Evolutionary conservation across 2,329 filamentous ascomycete species (phyloP).

Genomic region (Beauveria australis): DNA sequence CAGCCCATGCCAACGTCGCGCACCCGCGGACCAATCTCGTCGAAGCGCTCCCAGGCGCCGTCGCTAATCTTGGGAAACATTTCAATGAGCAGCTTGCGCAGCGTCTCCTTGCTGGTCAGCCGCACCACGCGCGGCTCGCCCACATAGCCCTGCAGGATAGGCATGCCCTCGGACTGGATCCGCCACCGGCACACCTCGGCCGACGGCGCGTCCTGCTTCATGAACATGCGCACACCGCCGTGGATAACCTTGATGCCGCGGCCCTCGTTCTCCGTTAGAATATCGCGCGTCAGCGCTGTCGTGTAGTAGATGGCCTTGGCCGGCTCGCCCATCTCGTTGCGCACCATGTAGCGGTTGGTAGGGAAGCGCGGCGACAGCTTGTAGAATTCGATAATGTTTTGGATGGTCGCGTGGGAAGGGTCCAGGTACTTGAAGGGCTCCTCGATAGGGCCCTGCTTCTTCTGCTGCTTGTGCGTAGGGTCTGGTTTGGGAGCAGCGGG

Average conservation of each 20-base stretch:
- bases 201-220: slow-evolving; percentile 89
- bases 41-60: slow-evolving; percentile 65
- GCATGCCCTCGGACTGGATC: slow-evolving; percentile 89
- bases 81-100: slow-evolving; percentile 77
- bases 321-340: slow-evolving; percentile 80
- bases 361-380: slow-evolving; percentile 78
- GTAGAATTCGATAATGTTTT: slow-evolving; percentile 77
- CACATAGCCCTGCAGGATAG: slow-evolving; percentile 85
- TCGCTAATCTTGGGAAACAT: slow-evolving; percentile 90
- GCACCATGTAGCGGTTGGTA: slow-evolving; percentile 86
- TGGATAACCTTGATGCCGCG: slow-evolving; percentile 93
- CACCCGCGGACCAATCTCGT: slow-evolving; percentile 81
- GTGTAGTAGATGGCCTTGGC: slow-evolving; percentile 97
- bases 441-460: slow-evolving; percentile 54
- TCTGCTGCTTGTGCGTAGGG: slow-evolving; percentile 26
- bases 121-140: slow-evolving; percentile 67
- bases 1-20: slow-evolving; percentile 80
- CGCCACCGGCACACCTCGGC: slow-evolving; percentile 86
- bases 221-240: slow-evolving; percentile 96
- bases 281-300: slow-evolving; percentile 72
- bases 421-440: slow-evolving; percentile 92
- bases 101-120: slow-evolving; percentile 68
- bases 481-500: slow-evolving; percentile 20
- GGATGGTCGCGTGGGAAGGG: slow-evolving; percentile 65
- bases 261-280: slow-evolving; percentile 80